Evolutionary conservation across 2,329 filamentous ascomycete genomes (phyloP), one percentile per base, ranked within the genome.

Genomic region (Aspergillus fischeri): DNA sequence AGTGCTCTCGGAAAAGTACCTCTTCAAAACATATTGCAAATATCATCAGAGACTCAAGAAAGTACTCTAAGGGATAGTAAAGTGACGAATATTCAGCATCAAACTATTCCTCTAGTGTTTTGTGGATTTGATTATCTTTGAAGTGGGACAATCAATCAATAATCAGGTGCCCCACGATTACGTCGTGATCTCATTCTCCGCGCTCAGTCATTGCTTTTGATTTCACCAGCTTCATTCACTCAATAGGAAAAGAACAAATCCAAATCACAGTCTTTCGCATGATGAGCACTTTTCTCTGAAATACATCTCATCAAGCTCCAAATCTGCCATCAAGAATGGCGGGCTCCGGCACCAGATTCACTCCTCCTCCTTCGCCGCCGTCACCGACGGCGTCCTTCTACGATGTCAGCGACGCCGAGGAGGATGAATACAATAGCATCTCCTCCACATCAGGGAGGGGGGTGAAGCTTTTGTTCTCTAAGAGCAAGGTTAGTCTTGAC

Each of bases 371-470:
- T 8, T 74, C 74, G 53, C 73, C 74, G 57, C 81, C 85, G 14
- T 97, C 92, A 38, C 92, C 92, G 2, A 84, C 90, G 2, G 91
- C 87, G 53, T 96, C 91, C 68, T 94, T 93, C 80, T 97, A 96
- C 80, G 93, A 93, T 70, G 81, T 97, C 81, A 96, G 91, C 75
- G 95, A 99, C 78, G 92, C 96, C 70, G 92, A 96, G 62, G 94
- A 97, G 76, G 90, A 89, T 65, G 94, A 90, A 48, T 99, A 99
- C 78, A 90, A 95, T 73, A 97, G 92, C 20, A 91, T 99, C 68
- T 89, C 91, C 4, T 84, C 86, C 3, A 85, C 84, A 64, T 86
- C 86, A 2, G 89, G 90, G 0, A 85, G 85, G 63, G 94, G 93
- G 1, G 94, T 99, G 49, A 99, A 97, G 77, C 80, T 99, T 32